phyloP scores from a whole-genome alignment of 164 flowering plant genomes.

The Cinnamomum micranthum region DNA sequence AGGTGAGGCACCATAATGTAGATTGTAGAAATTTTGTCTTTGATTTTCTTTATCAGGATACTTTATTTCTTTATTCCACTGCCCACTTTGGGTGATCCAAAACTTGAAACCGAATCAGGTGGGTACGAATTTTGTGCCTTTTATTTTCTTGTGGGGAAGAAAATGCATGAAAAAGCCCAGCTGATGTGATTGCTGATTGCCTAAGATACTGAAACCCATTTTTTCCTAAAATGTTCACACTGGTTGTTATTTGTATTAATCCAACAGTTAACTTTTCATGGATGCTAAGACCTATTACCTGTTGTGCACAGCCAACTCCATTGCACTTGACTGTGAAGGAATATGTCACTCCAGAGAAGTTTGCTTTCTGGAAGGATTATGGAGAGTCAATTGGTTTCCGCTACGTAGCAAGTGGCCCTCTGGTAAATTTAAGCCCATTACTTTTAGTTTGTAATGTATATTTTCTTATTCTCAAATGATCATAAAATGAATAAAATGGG shows the following conservation, averaged over 20 bases:
- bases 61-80: neutral
- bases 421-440: conserved; percentile 46
- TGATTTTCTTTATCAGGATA: neutral
- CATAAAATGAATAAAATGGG: too few species aligned
- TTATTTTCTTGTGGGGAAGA: neutral
- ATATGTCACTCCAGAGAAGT: conserved; percentile 88
- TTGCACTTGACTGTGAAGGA: conserved; percentile 92
- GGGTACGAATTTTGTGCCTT: neutral
- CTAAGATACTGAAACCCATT: neutral
- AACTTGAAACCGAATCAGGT: neutral
- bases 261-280: neutral
- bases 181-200: neutral
- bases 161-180: neutral
- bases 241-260: neutral
- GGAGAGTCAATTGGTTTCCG: conserved; percentile 94
- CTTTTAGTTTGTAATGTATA: neutral
- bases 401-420: conserved; percentile 92
- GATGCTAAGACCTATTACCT: neutral
- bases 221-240: neutral
- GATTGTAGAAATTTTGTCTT: neutral
- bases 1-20: conserved; percentile 37
- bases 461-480: too few species aligned
- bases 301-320: conserved; percentile 80
- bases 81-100: neutral
- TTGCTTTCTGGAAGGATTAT: conserved; percentile 84